These are phyloP conservation scores for Alternaria burnsii DNA, from an alignment of 2,329 filamentous ascomycete species.

Conservation along the genomic window DNA sequence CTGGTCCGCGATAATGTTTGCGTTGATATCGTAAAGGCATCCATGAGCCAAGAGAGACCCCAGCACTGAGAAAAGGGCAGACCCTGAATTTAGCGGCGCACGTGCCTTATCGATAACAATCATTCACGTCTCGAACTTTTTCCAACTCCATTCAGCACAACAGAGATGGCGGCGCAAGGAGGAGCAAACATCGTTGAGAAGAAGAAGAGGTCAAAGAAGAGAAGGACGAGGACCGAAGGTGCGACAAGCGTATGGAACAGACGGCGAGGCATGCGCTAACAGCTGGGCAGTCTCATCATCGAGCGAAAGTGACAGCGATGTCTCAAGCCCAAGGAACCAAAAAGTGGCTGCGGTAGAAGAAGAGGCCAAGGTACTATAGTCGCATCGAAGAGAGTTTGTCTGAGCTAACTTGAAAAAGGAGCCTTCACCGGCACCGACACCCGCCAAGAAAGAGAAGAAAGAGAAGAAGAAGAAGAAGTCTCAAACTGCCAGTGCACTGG, in stretches of 20 bases:
- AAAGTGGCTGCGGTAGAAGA: slow-evolving; percentile 12
- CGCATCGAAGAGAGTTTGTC: neutral
- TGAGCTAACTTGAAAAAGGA: slow-evolving; percentile 6
- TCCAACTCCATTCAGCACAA: slow-evolving; percentile 7
- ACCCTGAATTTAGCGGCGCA: slow-evolving; percentile 14
- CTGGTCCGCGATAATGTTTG: neutral
- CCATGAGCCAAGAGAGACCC: neutral
- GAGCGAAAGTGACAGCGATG: slow-evolving; percentile 44
- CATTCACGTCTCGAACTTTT: slow-evolving; percentile 36
- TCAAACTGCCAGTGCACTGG: slow-evolving; percentile 6
- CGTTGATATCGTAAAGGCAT: neutral
- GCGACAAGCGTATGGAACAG: neutral
- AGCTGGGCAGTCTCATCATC: slow-evolving; percentile 38
- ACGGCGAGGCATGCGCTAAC: slow-evolving; percentile 16
- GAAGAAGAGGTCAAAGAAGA: slow-evolving; percentile 41
- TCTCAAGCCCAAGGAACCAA: slow-evolving; percentile 22
- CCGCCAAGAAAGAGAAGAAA: slow-evolving; percentile 26
- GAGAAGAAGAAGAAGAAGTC: slow-evolving; percentile 23
- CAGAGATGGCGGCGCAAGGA: slow-evolving; percentile 36
- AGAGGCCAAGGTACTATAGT: neutral
- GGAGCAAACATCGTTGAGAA: slow-evolving; percentile 28
- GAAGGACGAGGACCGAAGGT: slow-evolving; percentile 43
- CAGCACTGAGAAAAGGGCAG: slow-evolving; percentile 2
- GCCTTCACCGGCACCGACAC: slow-evolving; percentile 9
- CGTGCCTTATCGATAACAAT: slow-evolving; percentile 30